Percentiles rank a stretch among this genome's conserved stretches.
Conservation (phyloP, 1,284 basidiomycete species). For the Ustilago sp. region DNA sequence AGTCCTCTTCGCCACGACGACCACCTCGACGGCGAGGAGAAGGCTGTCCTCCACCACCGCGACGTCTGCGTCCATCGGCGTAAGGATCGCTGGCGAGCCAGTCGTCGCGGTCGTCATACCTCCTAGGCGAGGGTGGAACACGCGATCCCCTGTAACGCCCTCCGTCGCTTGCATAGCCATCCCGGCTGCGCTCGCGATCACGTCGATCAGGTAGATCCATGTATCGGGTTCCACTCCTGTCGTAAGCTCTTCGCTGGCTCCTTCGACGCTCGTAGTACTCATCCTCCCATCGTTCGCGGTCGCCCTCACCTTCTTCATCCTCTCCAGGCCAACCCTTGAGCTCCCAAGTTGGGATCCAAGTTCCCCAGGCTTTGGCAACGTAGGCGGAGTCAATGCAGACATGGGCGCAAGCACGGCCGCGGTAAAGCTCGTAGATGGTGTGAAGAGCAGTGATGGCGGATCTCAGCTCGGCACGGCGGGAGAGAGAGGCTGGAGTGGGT, state of each 20-base stretch:
- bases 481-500: slow-evolving; percentile 41
- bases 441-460: slow-evolving; percentile 55
- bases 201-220: slow-evolving; percentile 29
- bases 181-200: slow-evolving; percentile 14
- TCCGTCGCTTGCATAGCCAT: slow-evolving; percentile 39
- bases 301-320: slow-evolving; percentile 41
- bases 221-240: slow-evolving; percentile 25
- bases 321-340: slow-evolving; percentile 60
- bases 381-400: slow-evolving; percentile 64
- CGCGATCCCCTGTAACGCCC: slow-evolving; percentile 25
- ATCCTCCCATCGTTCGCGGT: slow-evolving; percentile 25
- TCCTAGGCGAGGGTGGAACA: slow-evolving; percentile 7
- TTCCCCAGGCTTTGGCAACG: slow-evolving; percentile 65
- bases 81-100: slow-evolving; percentile 49
- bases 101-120: slow-evolving; percentile 31
- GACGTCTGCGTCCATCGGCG: slow-evolving; percentile 15
- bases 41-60: slow-evolving; percentile 11
- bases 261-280: slow-evolving; percentile 37
- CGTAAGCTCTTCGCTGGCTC: slow-evolving; percentile 29
- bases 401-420: slow-evolving; percentile 54
- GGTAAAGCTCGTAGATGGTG: slow-evolving; percentile 51
- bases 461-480: slow-evolving; percentile 56
- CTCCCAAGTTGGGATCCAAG: slow-evolving; percentile 65
- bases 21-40: slow-evolving; percentile 20
- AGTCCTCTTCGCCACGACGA: slow-evolving; percentile 24